These are phyloP conservation scores for Penicillium robsamsonii DNA, from an alignment of 495 filamentous ascomycete genomes.

Conservation along the genomic window DNA sequence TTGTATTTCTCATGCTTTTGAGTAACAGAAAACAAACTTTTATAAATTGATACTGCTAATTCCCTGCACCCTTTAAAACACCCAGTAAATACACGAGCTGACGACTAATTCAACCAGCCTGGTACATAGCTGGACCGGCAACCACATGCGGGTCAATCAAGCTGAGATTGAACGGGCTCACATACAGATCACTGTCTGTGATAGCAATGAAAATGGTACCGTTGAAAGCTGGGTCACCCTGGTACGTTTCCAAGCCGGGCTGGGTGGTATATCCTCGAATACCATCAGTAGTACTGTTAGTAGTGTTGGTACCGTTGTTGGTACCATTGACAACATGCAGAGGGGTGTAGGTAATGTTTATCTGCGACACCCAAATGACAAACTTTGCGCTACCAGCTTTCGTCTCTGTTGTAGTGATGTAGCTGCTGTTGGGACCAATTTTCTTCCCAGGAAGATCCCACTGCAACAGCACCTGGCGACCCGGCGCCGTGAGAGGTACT, in stretches of 20 bases:
- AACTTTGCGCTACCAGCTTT: conserved; percentile 58
- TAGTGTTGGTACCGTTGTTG: conserved; percentile 38
- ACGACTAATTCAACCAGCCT: conserved; percentile 61
- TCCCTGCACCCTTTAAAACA: neutral
- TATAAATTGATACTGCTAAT: neutral
- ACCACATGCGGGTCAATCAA: conserved; percentile 75
- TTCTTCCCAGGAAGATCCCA: conserved; percentile 71
- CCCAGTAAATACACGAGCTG: neutral
- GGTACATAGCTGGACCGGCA: conserved; percentile 71
- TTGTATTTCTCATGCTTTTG: neutral
- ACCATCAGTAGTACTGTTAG: conserved; percentile 37
- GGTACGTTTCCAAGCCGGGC: conserved; percentile 59
- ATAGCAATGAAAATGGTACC: conserved; percentile 78
- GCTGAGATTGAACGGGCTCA: conserved; percentile 75
- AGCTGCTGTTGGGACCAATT: conserved; percentile 80
- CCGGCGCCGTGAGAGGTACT: conserved; percentile 70
- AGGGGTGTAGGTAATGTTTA: conserved; percentile 80
- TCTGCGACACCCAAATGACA: conserved; percentile 77
- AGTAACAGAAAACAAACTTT: neutral
- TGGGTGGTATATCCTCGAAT: conserved; percentile 67
- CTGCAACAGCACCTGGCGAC: conserved; percentile 63
- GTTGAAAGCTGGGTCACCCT: conserved; percentile 68
- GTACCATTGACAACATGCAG: conserved; percentile 50
- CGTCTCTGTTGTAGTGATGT: conserved; percentile 57
- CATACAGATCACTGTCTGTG: conserved; percentile 63